Percentiles rank a stretch among this genome's conserved stretches.
Conservation (phyloP, 768 basidiomycete genomes). For the Lentinula edodes region DNA sequence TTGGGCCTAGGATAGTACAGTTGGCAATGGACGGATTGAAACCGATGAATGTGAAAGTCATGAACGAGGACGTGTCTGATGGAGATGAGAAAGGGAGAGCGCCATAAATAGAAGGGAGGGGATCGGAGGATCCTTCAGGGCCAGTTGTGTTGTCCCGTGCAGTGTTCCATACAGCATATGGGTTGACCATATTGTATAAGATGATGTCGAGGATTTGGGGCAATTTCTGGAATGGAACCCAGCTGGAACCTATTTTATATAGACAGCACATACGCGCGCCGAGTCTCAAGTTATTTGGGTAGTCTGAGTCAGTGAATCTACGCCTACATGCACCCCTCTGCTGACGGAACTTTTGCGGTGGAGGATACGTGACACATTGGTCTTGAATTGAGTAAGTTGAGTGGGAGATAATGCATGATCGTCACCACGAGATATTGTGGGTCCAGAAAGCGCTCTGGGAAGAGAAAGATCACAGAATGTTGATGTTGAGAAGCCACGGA, state of each 20-base stretch:
- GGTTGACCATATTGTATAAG: background rate
- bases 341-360: background rate
- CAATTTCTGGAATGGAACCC: background rate
- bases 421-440: background rate
- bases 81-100: background rate
- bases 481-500: background rate
- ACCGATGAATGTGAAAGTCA: slow-evolving; percentile 37
- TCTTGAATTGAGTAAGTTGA: background rate
- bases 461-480: background rate
- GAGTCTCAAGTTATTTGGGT: background rate
- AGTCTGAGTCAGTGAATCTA: background rate
- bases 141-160: background rate
- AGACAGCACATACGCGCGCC: background rate
- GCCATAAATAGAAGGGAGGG: background rate
- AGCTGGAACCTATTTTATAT: background rate
- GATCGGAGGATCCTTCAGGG: background rate
- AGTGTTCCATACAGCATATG: background rate
- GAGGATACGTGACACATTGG: background rate
- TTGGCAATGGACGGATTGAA: slow-evolving; percentile 36
- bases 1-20: slow-evolving; percentile 37
- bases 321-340: background rate
- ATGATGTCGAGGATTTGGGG: background rate
- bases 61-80: slow-evolving; percentile 9
- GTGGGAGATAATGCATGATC: background rate
- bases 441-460: background rate